Conservation (phyloP, 2,329 filamentous ascomycete species). For the Colletotrichum sp. region DNA sequence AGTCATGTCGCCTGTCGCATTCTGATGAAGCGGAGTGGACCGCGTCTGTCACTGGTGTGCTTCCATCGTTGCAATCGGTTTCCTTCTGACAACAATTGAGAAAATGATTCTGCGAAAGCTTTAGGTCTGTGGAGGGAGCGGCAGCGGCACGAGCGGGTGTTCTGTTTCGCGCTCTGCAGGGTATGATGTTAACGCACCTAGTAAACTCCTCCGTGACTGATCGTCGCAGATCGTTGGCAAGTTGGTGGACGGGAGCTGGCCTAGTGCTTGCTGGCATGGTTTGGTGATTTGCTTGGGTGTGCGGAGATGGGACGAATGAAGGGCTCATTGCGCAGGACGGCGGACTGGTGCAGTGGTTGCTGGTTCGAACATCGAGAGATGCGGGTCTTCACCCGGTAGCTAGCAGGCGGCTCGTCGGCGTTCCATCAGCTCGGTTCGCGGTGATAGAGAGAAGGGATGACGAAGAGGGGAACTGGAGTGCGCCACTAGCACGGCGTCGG, state of each 20-base stretch:
- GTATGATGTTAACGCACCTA: not conserved
- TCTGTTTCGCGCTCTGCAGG: constrained; percentile 3
- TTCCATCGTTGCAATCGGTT: not conserved
- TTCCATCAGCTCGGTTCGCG: constrained; percentile 19
- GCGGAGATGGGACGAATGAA: constrained; percentile 5
- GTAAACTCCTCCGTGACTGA: not conserved
- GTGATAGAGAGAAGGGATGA: not conserved
- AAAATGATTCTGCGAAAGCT: not conserved
- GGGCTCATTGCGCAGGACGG: not conserved
- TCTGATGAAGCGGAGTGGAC: not conserved
- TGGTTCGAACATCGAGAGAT: not conserved
- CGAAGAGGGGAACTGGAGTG: not conserved
- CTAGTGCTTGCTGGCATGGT: not conserved
- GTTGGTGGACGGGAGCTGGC: not conserved
- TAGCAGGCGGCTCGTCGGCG: constrained; percentile 14
- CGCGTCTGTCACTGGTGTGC: not conserved
- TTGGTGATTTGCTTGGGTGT: not conserved
- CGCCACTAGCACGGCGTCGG: constrained; percentile 2
- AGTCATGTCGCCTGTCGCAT: not conserved
- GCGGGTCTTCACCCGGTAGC: constrained; percentile 10
- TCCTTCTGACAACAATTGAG: not conserved
- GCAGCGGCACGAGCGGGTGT: constrained; percentile 11
- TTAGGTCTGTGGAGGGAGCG: not conserved
- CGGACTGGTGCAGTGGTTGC: not conserved
- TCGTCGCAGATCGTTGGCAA: constrained; percentile 4